Evolutionary conservation across 495 filamentous ascomycete genomes (phyloP).

Genomic region (Aspergillus cavernicola): DNA sequence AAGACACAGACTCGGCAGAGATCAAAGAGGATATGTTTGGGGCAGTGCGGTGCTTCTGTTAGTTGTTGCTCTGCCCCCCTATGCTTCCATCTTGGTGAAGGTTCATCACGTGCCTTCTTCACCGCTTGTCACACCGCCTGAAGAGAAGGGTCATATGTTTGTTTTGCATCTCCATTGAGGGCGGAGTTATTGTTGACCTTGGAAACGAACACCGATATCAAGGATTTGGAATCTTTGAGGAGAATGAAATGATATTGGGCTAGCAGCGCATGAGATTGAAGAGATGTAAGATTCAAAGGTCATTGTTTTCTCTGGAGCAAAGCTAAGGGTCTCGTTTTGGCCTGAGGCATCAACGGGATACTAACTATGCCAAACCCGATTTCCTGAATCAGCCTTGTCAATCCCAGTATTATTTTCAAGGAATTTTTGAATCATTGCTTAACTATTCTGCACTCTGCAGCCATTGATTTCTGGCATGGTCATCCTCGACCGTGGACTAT

Average conservation of each 20-base stretch:
- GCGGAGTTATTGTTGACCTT: too few relatives aligned
- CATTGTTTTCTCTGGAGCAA: background rate
- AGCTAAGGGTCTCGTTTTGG: background rate
- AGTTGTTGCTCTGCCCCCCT: slow-evolving; percentile 22
- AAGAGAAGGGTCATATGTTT: slow-evolving; percentile 6
- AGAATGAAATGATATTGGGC: background rate
- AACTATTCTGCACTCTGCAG: too few relatives aligned
- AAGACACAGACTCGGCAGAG: slow-evolving; percentile 7
- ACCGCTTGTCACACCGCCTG: slow-evolving; percentile 21
- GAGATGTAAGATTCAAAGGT: background rate
- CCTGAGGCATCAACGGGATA: background rate
- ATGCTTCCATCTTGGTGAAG: slow-evolving; percentile 20
- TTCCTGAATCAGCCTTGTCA: too few relatives aligned
- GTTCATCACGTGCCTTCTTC: slow-evolving; percentile 21
- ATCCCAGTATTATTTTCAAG: too few relatives aligned
- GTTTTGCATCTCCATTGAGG: slow-evolving; percentile 1
- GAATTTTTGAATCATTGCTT: too few relatives aligned
- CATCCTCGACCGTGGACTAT: too few relatives aligned
- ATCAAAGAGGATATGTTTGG: slow-evolving; percentile 15
- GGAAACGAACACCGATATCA: too few relatives aligned
- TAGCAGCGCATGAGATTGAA: background rate
- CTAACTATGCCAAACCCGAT: too few relatives aligned
- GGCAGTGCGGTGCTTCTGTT: slow-evolving; percentile 21
- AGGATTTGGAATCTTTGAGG: background rate
- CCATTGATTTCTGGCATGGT: too few relatives aligned